Conservation (phyloP, 352 stramenopile genomes). For the Stephanocyclus meneghinianus region DNA sequence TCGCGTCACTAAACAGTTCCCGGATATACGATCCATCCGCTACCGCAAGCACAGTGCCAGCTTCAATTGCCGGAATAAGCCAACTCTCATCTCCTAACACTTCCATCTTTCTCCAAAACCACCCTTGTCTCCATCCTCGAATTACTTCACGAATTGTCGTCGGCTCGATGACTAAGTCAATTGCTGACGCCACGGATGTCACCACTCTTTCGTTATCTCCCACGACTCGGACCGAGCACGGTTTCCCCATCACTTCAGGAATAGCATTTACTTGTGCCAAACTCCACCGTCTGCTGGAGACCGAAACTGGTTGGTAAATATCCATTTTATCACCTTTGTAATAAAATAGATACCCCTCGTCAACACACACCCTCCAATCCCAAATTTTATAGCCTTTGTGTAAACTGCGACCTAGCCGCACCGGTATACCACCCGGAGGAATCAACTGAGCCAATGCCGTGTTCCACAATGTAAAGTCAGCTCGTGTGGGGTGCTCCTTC, state of each 20-base stretch:
- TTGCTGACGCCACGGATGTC: background rate
- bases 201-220: background rate
- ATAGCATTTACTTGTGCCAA: background rate
- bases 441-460: background rate
- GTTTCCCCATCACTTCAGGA: background rate
- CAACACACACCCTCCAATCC: background rate
- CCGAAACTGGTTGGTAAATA: background rate
- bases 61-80: slow-evolving; percentile 10
- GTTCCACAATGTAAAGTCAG: background rate
- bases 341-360: background rate
- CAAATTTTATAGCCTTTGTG: background rate
- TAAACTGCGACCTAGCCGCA: background rate
- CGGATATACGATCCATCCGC: slow-evolving; percentile 31
- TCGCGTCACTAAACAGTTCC: slow-evolving; percentile 4
- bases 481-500: background rate
- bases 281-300: background rate
- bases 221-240: background rate
- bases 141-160: background rate
- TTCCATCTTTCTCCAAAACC: slow-evolving; percentile 5
- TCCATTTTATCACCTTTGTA: background rate
- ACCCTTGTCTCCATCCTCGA: background rate
- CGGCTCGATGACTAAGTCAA: too few relatives aligned
- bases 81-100: slow-evolving; percentile 3
- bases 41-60: slow-evolving; percentile 13
- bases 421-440: background rate